Conservation (phyloP, 2,329 filamentous ascomycete genomes). For the Teratosphaeriaceae sp. region DNA sequence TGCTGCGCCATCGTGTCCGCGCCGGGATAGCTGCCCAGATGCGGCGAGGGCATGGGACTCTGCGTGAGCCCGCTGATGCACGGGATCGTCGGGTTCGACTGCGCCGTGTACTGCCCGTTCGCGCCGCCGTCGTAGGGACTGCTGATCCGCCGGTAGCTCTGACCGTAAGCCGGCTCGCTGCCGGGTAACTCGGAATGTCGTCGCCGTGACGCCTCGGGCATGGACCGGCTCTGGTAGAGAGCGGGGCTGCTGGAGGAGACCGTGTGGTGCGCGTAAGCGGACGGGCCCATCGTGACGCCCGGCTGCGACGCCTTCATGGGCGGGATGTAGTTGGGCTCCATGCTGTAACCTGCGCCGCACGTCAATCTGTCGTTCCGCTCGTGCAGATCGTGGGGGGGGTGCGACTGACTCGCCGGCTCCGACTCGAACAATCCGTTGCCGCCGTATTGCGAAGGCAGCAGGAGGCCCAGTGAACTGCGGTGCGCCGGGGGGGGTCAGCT, state of each 20-base stretch:
- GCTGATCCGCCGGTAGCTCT: conserved; percentile 22
- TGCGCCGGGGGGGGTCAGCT: conserved; percentile 16
- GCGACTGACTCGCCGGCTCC: conserved; percentile 23
- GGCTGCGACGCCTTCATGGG: conserved; percentile 28
- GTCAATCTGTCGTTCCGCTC: not conserved
- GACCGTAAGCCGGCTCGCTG: conserved; percentile 18
- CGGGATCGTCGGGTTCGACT: conserved; percentile 23
- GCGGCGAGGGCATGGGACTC: conserved; percentile 26
- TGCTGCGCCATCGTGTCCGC: conserved; percentile 18
- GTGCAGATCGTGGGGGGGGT: not conserved
- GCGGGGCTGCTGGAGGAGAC: conserved; percentile 26
- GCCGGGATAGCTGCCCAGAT: conserved; percentile 16
- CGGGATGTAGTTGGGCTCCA: conserved; percentile 28
- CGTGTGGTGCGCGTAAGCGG: conserved; percentile 21
- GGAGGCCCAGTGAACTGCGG: conserved; percentile 28
- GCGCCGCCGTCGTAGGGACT: conserved; percentile 22
- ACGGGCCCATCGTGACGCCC: conserved; percentile 15
- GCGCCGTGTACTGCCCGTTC: conserved; percentile 21
- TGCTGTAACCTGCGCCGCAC: conserved; percentile 21
- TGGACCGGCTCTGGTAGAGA: conserved; percentile 22
- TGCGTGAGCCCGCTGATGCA: conserved; percentile 29
- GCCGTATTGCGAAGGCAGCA: conserved; percentile 31
- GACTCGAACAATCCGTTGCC: conserved; percentile 20
- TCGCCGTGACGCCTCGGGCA: conserved; percentile 14
- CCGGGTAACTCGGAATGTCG: conserved; percentile 22